phyloP scores from a whole-genome alignment of 2,329 filamentous ascomycete genomes.

The Aspergillus cejpii region DNA sequence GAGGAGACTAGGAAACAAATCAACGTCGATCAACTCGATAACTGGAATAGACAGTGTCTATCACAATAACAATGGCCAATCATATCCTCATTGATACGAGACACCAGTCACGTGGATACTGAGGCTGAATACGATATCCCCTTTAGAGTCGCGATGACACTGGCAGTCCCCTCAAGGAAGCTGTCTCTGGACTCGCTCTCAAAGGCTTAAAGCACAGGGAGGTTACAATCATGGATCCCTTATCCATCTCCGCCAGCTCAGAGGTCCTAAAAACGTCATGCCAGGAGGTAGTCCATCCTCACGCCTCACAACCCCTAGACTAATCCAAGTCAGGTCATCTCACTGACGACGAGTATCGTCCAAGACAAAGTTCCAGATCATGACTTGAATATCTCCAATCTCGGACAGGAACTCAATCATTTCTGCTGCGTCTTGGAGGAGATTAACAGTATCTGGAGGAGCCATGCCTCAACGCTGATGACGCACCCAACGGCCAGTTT shows the following conservation, averaged over 20 bases:
- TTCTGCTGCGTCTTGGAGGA: neutral
- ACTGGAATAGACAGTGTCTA: neutral
- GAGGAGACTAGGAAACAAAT: too few species aligned
- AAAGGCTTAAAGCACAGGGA: too few species aligned
- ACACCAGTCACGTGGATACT: neutral
- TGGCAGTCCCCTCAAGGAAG: too few species aligned
- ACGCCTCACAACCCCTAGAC: neutral
- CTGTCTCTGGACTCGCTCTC: too few species aligned
- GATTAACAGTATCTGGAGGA: neutral
- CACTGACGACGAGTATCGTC: neutral
- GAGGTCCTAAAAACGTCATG: neutral
- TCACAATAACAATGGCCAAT: neutral
- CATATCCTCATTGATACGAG: neutral
- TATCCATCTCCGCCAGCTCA: neutral
- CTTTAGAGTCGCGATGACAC: too few species aligned
- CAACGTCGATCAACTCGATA: too few species aligned
- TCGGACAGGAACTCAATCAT: neutral
- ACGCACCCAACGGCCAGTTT: slow-evolving; percentile 1
- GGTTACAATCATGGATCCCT: neutral
- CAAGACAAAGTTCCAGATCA: slow-evolving; percentile 2
- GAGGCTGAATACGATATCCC: neutral
- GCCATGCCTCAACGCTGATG: neutral
- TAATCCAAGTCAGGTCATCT: neutral
- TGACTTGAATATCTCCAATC: neutral
- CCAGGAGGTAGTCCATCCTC: neutral